A percentile compares a stretch with the other conserved stretches of the same genome.
Evolutionary conservation across 2,329 filamentous ascomycete genomes (phyloP).

Genomic region (Thelonectria rubi): DNA sequence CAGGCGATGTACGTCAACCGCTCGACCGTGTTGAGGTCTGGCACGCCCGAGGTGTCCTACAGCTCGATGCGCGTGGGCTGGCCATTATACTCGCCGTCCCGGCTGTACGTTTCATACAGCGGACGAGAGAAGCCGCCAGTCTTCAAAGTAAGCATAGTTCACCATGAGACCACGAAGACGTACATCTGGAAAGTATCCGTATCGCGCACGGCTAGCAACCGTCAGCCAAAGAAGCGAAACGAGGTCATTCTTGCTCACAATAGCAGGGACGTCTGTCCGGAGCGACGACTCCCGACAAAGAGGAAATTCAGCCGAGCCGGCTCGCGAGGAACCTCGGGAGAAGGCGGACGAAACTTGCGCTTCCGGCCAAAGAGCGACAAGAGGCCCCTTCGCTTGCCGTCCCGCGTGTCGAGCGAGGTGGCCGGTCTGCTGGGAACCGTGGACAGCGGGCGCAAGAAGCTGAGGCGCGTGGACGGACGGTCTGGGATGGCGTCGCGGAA

Average conservation of each 20-base stretch:
- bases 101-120: conserved; percentile 48
- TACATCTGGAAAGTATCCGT: conserved; percentile 51
- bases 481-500: conserved; percentile 33
- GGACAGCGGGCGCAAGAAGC: conserved; percentile 40
- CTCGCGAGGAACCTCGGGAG: conserved; percentile 24
- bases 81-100: conserved; percentile 38
- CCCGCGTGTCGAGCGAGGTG: conserved; percentile 20
- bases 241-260: conserved; percentile 44
- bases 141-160: conserved; percentile 33
- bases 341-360: conserved; percentile 34
- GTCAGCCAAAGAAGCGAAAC: neutral
- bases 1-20: conserved; percentile 48
- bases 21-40: conserved; percentile 48
- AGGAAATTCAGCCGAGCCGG: conserved; percentile 47
- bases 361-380: conserved; percentile 43
- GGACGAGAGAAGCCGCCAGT: conserved; percentile 46
- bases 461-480: conserved; percentile 42
- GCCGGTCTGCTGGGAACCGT: conserved; percentile 27
- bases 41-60: conserved; percentile 53
- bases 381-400: conserved; percentile 30
- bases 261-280: conserved; percentile 51
- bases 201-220: conserved; percentile 46
- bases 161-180: conserved; percentile 17
- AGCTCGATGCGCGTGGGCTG: conserved; percentile 46
- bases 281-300: conserved; percentile 46